These are phyloP conservation scores for Fistulinella prunicolor DNA, from an alignment of 768 basidiomycete genomes.

Conservation along the genomic window DNA sequence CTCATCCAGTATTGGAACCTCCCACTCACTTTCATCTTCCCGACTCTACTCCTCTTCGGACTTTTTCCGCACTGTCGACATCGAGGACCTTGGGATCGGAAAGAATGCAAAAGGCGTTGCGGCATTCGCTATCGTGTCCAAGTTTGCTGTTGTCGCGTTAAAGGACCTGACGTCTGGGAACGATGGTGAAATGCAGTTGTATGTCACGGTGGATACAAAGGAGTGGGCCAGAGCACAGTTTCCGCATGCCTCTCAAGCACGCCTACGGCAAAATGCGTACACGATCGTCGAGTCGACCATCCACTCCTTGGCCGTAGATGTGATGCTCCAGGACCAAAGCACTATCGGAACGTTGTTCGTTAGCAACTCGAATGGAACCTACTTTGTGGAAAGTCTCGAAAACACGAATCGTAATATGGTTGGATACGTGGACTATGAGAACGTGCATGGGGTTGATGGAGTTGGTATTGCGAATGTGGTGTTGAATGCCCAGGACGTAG, in stretches of 20 bases:
- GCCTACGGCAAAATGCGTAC: slow-evolving; percentile 87
- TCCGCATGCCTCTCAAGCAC: slow-evolving; percentile 81
- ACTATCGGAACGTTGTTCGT: slow-evolving; percentile 90
- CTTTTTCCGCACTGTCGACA: slow-evolving; percentile 66
- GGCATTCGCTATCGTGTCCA: slow-evolving; percentile 89
- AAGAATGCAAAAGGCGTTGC: slow-evolving; percentile 87
- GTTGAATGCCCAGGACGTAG: slow-evolving; percentile 79
- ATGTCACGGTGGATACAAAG: slow-evolving; percentile 80
- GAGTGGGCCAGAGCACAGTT: slow-evolving; percentile 89
- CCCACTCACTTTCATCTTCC: slow-evolving; percentile 50
- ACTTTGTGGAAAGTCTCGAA: slow-evolving; percentile 85
- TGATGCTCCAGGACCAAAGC: slow-evolving; percentile 65
- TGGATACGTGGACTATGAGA: slow-evolving; percentile 94
- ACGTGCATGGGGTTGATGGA: slow-evolving; percentile 81
- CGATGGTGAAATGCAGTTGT: slow-evolving; percentile 76
- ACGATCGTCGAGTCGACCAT: slow-evolving; percentile 93
- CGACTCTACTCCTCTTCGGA: slow-evolving; percentile 82
- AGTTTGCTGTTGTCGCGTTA: slow-evolving; percentile 89
- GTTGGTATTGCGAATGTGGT: slow-evolving; percentile 91
- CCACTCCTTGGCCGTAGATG: slow-evolving; percentile 93
- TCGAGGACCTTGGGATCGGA: slow-evolving; percentile 84
- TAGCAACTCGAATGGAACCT: slow-evolving; percentile 94
- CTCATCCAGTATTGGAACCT: slow-evolving; percentile 39
- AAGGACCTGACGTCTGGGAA: slow-evolving; percentile 58
- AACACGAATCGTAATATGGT: slow-evolving; percentile 88